A percentile compares a stretch with the other conserved stretches of the same genome.
phyloP scores from a whole-genome alignment of 2,329 filamentous ascomycete genomes.

The Epichloe sibirici region DNA sequence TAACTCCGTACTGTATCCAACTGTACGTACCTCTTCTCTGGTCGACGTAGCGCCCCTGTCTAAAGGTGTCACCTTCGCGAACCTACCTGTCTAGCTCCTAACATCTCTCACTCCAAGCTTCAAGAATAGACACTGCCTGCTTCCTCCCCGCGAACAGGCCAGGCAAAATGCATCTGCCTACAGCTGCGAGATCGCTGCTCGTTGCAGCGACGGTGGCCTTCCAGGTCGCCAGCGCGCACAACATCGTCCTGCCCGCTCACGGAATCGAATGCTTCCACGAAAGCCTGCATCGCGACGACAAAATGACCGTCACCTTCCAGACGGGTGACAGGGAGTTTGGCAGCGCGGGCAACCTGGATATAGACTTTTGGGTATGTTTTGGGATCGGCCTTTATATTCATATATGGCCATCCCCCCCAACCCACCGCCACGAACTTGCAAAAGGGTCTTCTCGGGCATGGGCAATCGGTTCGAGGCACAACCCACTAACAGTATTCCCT shows the following conservation, averaged over 20 bases:
- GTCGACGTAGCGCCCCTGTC: background rate
- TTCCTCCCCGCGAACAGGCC: background rate
- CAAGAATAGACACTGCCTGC: too few species aligned
- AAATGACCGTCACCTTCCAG: slow-evolving; percentile 98
- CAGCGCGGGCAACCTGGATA: slow-evolving; percentile 82
- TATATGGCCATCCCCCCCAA: background rate
- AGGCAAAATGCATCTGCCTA: slow-evolving; percentile 17
- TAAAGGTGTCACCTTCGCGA: slow-evolving; percentile 5
- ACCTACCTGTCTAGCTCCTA: background rate
- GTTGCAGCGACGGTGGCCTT: slow-evolving; percentile 26
- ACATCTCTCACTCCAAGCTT: background rate
- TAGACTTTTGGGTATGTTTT: slow-evolving; percentile 86
- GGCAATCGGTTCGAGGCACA: background rate
- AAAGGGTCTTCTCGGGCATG: background rate
- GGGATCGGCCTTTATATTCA: background rate
- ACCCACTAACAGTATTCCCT: background rate
- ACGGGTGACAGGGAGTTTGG: slow-evolving; percentile 95
- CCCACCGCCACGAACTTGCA: background rate
- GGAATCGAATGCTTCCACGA: slow-evolving; percentile 98
- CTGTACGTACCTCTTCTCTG: background rate
- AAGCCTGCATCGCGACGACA: slow-evolving; percentile 80
- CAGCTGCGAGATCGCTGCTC: slow-evolving; percentile 31
- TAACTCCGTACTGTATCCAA: background rate
- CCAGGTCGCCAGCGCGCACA: slow-evolving; percentile 66
- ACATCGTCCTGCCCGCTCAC: slow-evolving; percentile 88